Conservation (phyloP, 2,329 filamentous ascomycete species). For the Arthrobotrys conoides region DNA sequence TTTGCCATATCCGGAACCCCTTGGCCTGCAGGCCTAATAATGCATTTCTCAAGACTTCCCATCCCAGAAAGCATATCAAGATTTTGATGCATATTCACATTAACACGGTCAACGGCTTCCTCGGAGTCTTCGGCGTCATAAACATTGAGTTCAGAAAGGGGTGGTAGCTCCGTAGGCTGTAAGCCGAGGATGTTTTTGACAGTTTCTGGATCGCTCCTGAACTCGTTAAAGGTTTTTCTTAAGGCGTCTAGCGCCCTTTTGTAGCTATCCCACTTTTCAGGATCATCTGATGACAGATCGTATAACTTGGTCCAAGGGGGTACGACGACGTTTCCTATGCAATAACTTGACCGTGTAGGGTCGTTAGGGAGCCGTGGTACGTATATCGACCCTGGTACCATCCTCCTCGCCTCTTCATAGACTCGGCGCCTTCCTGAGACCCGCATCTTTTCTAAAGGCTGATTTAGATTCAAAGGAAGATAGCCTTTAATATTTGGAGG, state of each 20-base stretch:
- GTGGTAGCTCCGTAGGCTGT: neutral
- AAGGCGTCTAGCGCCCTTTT: constrained; percentile 9
- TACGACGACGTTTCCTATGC: constrained; percentile 32
- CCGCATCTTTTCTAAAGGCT: neutral
- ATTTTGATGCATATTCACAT: neutral
- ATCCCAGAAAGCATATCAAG: neutral
- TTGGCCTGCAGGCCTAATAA: neutral
- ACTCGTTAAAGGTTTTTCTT: neutral
- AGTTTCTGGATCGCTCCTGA: constrained; percentile 4
- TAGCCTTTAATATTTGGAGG: constrained; percentile 5
- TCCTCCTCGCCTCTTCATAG: constrained; percentile 19
- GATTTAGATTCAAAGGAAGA: constrained; percentile 6
- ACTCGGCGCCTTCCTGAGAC: neutral
- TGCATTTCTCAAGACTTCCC: neutral
- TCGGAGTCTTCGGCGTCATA: neutral
- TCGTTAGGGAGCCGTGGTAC: constrained; percentile 25
- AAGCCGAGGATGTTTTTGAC: neutral
- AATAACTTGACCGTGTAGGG: constrained; percentile 36
- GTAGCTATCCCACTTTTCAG: constrained; percentile 25
- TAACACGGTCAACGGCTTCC: neutral
- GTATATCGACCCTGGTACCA: constrained; percentile 45
- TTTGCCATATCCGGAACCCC: constrained; percentile 10
- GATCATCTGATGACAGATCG: constrained; percentile 29
- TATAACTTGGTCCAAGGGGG: constrained; percentile 27
- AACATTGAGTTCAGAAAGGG: neutral